Evolutionary conservation across 306 rosid species (phyloP), one percentile per base, ranked within the genome.

Genomic region (Dryas drummondii): DNA sequence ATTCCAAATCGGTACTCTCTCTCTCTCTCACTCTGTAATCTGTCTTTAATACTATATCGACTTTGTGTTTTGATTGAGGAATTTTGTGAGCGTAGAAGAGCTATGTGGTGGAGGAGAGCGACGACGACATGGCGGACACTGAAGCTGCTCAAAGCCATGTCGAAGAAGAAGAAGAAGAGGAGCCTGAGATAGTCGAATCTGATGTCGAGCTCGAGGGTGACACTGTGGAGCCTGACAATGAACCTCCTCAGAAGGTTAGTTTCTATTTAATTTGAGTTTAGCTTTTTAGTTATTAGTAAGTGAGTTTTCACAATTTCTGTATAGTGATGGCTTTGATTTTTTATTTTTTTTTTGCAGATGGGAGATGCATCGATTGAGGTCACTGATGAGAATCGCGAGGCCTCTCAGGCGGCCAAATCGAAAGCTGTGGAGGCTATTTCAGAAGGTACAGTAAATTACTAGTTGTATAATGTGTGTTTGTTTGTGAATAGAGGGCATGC

Each of bases 191-290:
- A 57, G 42, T 92, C 66, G 98, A 92, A 81, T 92, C 98, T 11
- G 98, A 92, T 78, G 46, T 92, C 27, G 98, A 92, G 74, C 87
- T 92, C 4, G 98, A 92, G 74, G 98, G 96, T 67, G 98, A 92
- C 48, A 83, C 71, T 19, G 88, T 91, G 4, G 94, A 92, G 81
- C 88, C 96, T 49, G 98, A 92, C 61, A 74, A 86, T 72, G 98
- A 90, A 68, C 92, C 96, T 70, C 87, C 98, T 6, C 97, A 92
- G 77, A 92, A 92, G 92, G 97, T 88, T 42, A 22, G 37, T 44
- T 56, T 46, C 44, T 11, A 61, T 44, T 66, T 15, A 13, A 9
- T 7, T 60, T 52, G 14, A 12, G 76, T 78, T 13, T 11, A 6
- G 19, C 46, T 55, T 51, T 5, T 15, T 42, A 17, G 48, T 40